Evolutionary conservation across 371 early-diverging fungal species (phyloP), one percentile per base, ranked within the genome.

Genomic region (Capillidium heterosporum): DNA sequence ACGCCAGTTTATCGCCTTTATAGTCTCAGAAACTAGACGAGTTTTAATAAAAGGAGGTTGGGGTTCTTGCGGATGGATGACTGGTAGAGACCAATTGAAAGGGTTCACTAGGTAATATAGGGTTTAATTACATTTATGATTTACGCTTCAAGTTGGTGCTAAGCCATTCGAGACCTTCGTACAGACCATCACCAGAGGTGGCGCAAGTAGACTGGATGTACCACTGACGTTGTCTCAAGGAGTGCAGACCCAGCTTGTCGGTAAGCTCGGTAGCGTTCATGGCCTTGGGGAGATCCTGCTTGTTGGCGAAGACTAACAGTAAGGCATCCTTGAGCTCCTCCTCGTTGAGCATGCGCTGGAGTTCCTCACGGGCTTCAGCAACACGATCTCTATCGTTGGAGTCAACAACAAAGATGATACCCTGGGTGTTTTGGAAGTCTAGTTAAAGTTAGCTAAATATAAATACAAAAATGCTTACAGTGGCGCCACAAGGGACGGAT

Each of bases 361-460:
- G 70, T 65, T 89, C 91, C 42, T 90, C 85, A 57, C 82, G 84
- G 35, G 97, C 90, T 64, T 89, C 84, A 59, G 63, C 69, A 67
- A 91, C 82, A 73, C 95, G 87, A 48, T 90, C 87, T 57, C 80
- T 81, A 71, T 96, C 95, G 65, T 86, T 87, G 66, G 86, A 83
- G 67, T 96, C 97, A 48, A 95, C 87, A 28, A 96, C 91, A 67
- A 88, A 96, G 62, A 96, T 89, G 58, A 96, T 85, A 32, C 87
- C 90, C 69, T 87, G 85, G 28, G 88, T 88, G 69, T 85, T 85
- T 67, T 84, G 82, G 74, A 80, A 88, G 64, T 88, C 78, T 72
- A 73, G 4, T 26, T 17, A 47, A 56, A 15, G 27, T 46, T 48
- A 43, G 15, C 23, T 24, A 23, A 23, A 19, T 19, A 32, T 51